phyloP scores from a whole-genome alignment of 345 rosid species.

The Citrus medica region DNA sequence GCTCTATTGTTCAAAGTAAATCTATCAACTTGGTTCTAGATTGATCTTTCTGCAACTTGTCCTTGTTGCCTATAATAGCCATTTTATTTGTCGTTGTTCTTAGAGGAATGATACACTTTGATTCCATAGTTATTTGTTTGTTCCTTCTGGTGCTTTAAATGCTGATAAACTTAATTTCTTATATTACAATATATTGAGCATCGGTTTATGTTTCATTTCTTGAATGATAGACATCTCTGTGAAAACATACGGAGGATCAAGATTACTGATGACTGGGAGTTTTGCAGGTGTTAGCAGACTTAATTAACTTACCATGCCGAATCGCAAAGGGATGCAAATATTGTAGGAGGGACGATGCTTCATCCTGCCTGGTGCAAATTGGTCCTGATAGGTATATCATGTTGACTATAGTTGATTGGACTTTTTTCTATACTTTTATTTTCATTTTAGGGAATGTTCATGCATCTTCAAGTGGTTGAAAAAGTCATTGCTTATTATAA shows the following conservation, averaged over 20 bases:
- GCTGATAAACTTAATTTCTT: not conserved
- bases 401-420: not conserved
- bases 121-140: not conserved
- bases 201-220: not conserved
- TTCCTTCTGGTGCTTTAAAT: not conserved
- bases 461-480: not conserved
- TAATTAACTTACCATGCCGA: constrained; percentile 50
- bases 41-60: not conserved
- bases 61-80: not conserved
- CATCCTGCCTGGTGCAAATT: constrained; percentile 51
- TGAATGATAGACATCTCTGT: not conserved
- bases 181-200: not conserved
- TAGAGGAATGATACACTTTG: not conserved
- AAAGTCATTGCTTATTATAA: not conserved
- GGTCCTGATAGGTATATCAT: constrained; percentile 37
- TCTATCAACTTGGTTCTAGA: not conserved
- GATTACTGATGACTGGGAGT: not conserved
- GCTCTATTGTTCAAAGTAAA: constrained; percentile 43
- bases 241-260: not conserved
- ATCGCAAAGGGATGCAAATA: constrained; percentile 53
- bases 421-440: not conserved
- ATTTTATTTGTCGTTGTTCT: not conserved
- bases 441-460: not conserved
- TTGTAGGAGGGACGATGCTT: constrained; percentile 46
- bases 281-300: constrained; percentile 45